A percentile compares a stretch with the other conserved stretches of the same genome.
These are phyloP conservation scores for Blastobotrys persicus DNA, from an alignment of 1,139 yeast genomes.

Conservation along the genomic window DNA sequence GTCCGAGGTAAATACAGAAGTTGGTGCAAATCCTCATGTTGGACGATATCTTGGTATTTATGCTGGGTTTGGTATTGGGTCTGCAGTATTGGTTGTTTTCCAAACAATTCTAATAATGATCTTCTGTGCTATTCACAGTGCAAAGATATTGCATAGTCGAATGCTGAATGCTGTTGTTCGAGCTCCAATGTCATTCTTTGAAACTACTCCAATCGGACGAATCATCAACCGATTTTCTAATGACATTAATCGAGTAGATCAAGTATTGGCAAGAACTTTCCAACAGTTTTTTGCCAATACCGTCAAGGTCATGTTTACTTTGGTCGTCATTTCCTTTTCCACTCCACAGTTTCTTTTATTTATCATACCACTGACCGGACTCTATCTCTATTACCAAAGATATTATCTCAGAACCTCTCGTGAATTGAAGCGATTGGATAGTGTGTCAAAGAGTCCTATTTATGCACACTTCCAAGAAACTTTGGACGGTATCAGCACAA, in stretches of 20 bases:
- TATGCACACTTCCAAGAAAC: conserved; percentile 78
- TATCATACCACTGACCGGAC: conserved; percentile 63
- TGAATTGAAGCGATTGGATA: conserved; percentile 76
- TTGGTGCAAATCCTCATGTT: conserved; percentile 70
- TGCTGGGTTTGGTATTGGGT: conserved; percentile 66
- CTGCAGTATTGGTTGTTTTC: conserved; percentile 57
- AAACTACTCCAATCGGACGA: conserved; percentile 95
- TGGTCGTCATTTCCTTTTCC: conserved; percentile 76
- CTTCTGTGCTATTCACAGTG: conserved; percentile 80
- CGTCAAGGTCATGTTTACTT: conserved; percentile 73
- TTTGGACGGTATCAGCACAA: conserved; percentile 67
- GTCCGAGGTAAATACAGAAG: conserved; percentile 81
- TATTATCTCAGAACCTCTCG: conserved; percentile 76
- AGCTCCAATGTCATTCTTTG: conserved; percentile 97
- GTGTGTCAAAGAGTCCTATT: conserved; percentile 73
- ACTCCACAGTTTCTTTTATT: conserved; percentile 84
- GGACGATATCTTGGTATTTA: conserved; percentile 71
- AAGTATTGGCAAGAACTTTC: conserved; percentile 78
- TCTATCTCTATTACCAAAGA: conserved; percentile 82
- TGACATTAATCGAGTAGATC: conserved; percentile 91
- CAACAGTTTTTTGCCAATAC: conserved; percentile 74
- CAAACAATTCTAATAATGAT: conserved; percentile 79
- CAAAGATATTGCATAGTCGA: conserved; percentile 67
- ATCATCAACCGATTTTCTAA: conserved; percentile 89
- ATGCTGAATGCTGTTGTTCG: conserved; percentile 81